Base-by-base conservation (phyloP, 2,329 filamentous ascomycete species). In the Pyrenophora teres region DNA sequence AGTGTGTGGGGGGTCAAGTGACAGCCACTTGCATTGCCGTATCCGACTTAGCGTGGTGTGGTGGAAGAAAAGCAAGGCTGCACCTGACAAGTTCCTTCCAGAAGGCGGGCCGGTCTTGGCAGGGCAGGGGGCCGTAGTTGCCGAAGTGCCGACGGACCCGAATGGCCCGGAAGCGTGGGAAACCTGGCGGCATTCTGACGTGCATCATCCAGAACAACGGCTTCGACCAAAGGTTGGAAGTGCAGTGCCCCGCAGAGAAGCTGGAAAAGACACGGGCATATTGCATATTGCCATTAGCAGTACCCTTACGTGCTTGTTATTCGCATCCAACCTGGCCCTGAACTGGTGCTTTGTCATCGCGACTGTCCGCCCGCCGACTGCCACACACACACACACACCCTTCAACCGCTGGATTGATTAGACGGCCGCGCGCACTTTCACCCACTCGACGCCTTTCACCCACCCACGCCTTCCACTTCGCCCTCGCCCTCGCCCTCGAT, bases 151-250 rank as follows among this genome's bases (percentile, higher is more conserved):
- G 44, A 40, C 49, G 10, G 27, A 13, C 27, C 35, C 44, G 27
- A 21, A 18, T 21, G 52, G 19, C 19, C 19, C 19, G 19, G 19
- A 50, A 52, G 50, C 46, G 39, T 56, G 56, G 43, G 46, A 57
- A 50, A 46, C 52, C 40, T 30, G 27, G 27, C 10, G 51, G 59
- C 44, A 54, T 46, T 56, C 55, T 61, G 59, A 52, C 57, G 53
- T 57, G 57, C 59, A 58, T 57, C 42, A 38, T 38, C 40, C 47
- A 45, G 23, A 39, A 46, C 40, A 53, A 31, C 30, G 40, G 33
- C 23, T 18, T 40, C 12, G 21, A n/a, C 36, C 30, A 9, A 25
- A 7, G 7, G 3, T 27, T 27, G 6, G 25, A 45, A 30, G 19
- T 33, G 23, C 39, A 18, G 32, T 48, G 43, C 47, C 54, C 54